Percentiles rank a stretch among this genome's conserved stretches.
phyloP scores from a whole-genome alignment of 2,329 filamentous ascomycete species.

The Beauveria sp. region DNA sequence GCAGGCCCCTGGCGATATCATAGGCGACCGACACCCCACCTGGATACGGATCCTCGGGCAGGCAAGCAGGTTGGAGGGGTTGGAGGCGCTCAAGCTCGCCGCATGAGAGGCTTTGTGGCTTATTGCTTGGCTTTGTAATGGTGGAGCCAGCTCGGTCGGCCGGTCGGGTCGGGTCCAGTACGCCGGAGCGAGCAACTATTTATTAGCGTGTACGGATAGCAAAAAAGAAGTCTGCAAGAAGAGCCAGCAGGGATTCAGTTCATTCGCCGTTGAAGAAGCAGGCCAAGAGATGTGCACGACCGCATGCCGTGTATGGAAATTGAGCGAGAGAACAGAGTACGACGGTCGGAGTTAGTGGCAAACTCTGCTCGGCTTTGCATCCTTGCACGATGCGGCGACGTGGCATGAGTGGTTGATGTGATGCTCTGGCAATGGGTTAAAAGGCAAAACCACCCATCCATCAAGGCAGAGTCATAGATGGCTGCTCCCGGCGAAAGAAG shows the following conservation, averaged over 20 bases:
- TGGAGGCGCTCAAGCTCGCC: not conserved
- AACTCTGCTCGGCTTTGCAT: not conserved
- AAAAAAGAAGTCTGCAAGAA: not conserved
- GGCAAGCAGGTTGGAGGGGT: not conserved
- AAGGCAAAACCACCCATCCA: too few relatives aligned
- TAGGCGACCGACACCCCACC: not conserved
- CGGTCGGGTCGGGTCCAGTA: not conserved
- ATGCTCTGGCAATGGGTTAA: too few relatives aligned
- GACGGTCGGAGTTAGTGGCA: not conserved
- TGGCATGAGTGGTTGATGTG: too few relatives aligned
- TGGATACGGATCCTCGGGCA: not conserved
- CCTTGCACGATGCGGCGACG: too few relatives aligned
- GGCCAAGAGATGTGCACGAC: not conserved
- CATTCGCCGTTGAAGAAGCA: not conserved
- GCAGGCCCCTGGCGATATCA: not conserved
- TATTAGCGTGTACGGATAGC: not conserved
- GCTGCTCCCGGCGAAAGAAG: too few relatives aligned
- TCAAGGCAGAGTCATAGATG: too few relatives aligned
- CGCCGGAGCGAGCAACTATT: too few relatives aligned
- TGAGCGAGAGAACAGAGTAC: not conserved
- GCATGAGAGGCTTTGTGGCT: too few relatives aligned
- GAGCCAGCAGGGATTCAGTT: not conserved
- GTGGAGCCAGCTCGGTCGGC: not conserved
- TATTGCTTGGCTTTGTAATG: too few relatives aligned
- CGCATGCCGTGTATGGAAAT: not conserved